Base-by-base conservation (phyloP, 768 basidiomycete species). In the Arthromyces matolae region DNA sequence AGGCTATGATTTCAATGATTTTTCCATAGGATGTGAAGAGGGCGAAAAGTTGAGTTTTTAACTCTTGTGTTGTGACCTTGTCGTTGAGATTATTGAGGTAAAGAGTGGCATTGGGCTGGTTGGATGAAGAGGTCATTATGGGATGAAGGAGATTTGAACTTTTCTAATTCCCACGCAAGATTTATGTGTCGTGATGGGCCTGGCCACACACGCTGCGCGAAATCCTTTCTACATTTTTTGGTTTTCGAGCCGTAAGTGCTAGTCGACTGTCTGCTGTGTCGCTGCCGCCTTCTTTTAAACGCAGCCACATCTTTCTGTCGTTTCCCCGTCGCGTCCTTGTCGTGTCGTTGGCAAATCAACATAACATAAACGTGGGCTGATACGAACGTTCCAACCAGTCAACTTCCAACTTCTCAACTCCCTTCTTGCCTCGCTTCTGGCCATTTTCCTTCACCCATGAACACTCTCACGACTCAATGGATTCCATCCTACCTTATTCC, bases 31-130 rank as follows among this genome's bases (percentile, higher is more conserved):
- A 89, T 7, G 87, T 86, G 73, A 98, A 98, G 40, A 97, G 80
- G 22, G 86, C 84, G 62, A 83, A 91, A 1, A 98, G 76, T 70
- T 92, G 88, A 8, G 71, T 68, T 38, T 83, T 80, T 16, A 97
- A 74, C 70, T 98, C 95, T 20, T 89, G 84, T 65, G 93, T 96
- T 71, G 89, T 89, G 58, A 93, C 76, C 70, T 92, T 89, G 66
- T 92, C 86, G 61, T 96, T 93, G 64, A 97, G 81, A 61, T 94
- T 93, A 61, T 91, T 89, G 68, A 97, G 69, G 70, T 94, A 96
- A 59, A 97, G 79, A 48, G 94, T 91, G 34, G 82, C 77, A 63
- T 87, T 91, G 18, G 94, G 94, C 63, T 87, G 84, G 53, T 73
- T 77, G 41, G 78, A 77, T 37, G 72, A 72, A 58, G 76, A 73